phyloP scores from a whole-genome alignment of 768 basidiomycete species.

The Trametes cubensis region DNA sequence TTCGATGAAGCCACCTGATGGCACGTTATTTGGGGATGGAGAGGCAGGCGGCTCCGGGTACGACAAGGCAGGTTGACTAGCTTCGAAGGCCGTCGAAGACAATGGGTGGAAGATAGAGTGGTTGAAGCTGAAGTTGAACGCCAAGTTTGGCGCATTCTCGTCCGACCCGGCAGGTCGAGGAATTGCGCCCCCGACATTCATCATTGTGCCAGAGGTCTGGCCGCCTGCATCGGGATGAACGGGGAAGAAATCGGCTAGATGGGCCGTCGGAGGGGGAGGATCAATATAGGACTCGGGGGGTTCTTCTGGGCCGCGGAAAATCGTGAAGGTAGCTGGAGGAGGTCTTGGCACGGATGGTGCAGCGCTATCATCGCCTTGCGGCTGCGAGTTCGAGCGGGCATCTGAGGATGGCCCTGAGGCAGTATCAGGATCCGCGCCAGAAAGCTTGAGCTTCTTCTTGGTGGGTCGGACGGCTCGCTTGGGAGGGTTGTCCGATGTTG shows the following conservation, averaged over 20 bases:
- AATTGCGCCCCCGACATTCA: constrained; percentile 7
- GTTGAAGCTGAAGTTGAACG: constrained; percentile 33
- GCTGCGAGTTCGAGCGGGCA: neutral
- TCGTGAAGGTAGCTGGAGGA: constrained; percentile 46
- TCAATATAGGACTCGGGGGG: constrained; percentile 27
- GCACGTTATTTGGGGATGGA: constrained; percentile 48
- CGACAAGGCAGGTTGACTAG: constrained; percentile 22
- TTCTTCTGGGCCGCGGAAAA: constrained; percentile 49
- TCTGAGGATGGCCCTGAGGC: neutral
- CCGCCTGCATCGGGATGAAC: constrained; percentile 36
- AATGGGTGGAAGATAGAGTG: constrained; percentile 28
- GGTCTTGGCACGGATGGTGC: constrained; percentile 22
- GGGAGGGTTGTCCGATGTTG: constrained; percentile 42
- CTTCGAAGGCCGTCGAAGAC: constrained; percentile 32
- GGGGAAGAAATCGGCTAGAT: constrained; percentile 55
- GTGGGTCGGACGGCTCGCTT: constrained; percentile 45
- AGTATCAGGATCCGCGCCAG: constrained; percentile 18
- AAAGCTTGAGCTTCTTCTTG: constrained; percentile 55
- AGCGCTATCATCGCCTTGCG: constrained; percentile 11
- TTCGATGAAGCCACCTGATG: constrained; percentile 29
- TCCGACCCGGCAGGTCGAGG: constrained; percentile 12
- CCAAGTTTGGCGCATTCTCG: constrained; percentile 16
- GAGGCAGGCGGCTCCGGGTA: constrained; percentile 58
- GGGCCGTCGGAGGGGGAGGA: constrained; percentile 51
- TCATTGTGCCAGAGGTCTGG: neutral